Percentiles rank a stretch among this genome's conserved stretches.
These are phyloP conservation scores for Scortechinia acanthostroma DNA, from an alignment of 2,329 filamentous ascomycete genomes.

Conservation along the genomic window DNA sequence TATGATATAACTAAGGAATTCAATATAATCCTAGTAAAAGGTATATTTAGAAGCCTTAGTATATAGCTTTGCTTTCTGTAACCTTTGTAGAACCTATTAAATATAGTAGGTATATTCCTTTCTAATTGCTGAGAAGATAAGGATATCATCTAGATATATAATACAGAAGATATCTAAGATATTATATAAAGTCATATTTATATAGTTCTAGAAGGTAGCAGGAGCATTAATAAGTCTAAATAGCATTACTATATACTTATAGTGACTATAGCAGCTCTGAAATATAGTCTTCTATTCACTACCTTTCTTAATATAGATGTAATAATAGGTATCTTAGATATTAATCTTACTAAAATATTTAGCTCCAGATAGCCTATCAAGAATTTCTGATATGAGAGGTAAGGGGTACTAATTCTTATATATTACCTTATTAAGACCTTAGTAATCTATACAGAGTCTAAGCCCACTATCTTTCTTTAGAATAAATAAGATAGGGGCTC, in stretches of 20 bases:
- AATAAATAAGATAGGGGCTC: slow-evolving; percentile 9
- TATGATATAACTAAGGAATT: slow-evolving; percentile 10
- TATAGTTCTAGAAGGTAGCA: slow-evolving; percentile 7
- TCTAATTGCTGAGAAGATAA: slow-evolving; percentile 6
- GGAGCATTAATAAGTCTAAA: slow-evolving; percentile 14
- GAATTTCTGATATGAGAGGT: slow-evolving; percentile 12
- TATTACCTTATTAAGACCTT: slow-evolving; percentile 12
- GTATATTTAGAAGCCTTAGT: slow-evolving; percentile 6
- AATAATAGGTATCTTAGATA: slow-evolving; percentile 8
- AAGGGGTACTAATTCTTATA: slow-evolving; percentile 14
- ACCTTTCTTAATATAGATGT: not conserved
- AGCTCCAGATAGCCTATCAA: slow-evolving; percentile 8
- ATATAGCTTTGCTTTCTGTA: slow-evolving; percentile 4
- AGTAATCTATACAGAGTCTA: slow-evolving; percentile 15
- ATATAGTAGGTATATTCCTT: slow-evolving; percentile 3
- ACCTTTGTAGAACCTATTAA: slow-evolving; percentile 2
- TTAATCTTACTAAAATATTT: slow-evolving; percentile 14
- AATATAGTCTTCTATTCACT: slow-evolving; percentile 8
- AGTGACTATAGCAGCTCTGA: slow-evolving; percentile 1
- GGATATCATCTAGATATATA: slow-evolving; percentile 8
- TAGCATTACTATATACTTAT: slow-evolving; percentile 14
- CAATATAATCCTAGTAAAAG: slow-evolving; percentile 7
- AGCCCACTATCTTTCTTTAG: slow-evolving; percentile 7
- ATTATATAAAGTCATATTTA: slow-evolving; percentile 7
- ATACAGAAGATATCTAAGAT: slow-evolving; percentile 7